Base-by-base conservation (phyloP, 305 asterid genomes). In the Solanum hybrid region DNA sequence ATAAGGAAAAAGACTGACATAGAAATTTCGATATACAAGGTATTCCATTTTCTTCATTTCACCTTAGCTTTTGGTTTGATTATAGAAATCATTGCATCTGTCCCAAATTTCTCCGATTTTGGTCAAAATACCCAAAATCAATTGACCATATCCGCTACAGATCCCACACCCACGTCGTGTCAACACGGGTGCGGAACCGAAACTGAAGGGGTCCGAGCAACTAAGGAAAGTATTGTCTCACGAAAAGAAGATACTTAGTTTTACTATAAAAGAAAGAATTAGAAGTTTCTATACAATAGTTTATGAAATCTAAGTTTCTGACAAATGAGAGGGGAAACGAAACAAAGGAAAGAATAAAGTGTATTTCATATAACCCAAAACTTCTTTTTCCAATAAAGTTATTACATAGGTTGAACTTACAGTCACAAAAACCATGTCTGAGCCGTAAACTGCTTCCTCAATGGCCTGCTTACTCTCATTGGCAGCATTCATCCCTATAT, bases 341-440 rank as follows among this genome's bases (percentile, higher is more conserved):
- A 80, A 37, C 20, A 83, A 90, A 86, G 69, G 77, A n/a, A 83
- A 51, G 37, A 76, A 77, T 42, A 81, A 46, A 81, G 57, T 22
- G 34, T 36, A 31, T 86, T 28, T 61, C 78, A 86, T 34, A 31
- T 87, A 12, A 69, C 64, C 20, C 46, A n/a, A 71, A 57, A 20
- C 75, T 76, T 42, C 88, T 31, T 57, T 71, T 85, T 57, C 69
- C 84, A 20, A 57, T 40, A 88, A 89, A 46, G 35, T 80, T 8
- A 90, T 28, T 39, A 84, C 14, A 78, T 80, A 81, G 61, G 14
- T 73, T 18, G 64, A 86, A 92, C 98, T 94, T 94, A 96, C 98
- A 42, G 99, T 97, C 24, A 96, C 99, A 93, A 96, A 97, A 90
- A 96, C 98, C 99, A 97, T 96, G 91, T 96, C 99, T 87, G 99